phyloP scores from a whole-genome alignment of 345 rosid species.

The Reutealis trisperma region DNA sequence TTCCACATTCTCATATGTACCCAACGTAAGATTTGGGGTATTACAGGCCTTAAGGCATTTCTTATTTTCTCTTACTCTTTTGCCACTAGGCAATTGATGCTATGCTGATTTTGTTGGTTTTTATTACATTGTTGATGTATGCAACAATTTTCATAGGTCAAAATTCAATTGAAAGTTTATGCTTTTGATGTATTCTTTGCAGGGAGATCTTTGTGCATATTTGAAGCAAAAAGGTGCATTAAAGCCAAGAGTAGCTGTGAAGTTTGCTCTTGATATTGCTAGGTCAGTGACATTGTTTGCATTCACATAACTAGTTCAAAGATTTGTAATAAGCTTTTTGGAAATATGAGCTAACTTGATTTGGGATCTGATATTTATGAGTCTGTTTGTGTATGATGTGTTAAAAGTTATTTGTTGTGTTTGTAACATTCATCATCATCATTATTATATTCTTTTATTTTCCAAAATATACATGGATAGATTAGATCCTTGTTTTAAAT shows the following conservation, averaged over 20 bases:
- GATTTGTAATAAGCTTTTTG: neutral
- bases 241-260: slow-evolving; percentile 62
- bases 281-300: slow-evolving; percentile 43
- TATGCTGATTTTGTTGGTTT: neutral
- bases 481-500: no score
- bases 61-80: neutral
- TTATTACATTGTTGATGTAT: neutral
- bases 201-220: slow-evolving; percentile 83
- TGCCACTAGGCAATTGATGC: neutral
- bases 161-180: neutral
- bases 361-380: neutral
- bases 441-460: neutral
- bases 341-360: no score
- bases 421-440: no score
- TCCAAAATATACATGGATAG: no score
- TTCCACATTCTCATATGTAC: no score
- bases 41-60: neutral
- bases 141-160: neutral
- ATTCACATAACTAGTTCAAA: neutral
- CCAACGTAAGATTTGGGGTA: no score
- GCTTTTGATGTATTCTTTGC: slow-evolving; percentile 7
- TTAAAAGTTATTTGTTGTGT: no score
- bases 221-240: slow-evolving; percentile 62
- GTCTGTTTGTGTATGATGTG: neutral
- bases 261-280: slow-evolving; percentile 83